Evolutionary conservation across 192 early-diverging fungal genomes (phyloP).

Genomic region (Spizellomyces sp.): DNA sequence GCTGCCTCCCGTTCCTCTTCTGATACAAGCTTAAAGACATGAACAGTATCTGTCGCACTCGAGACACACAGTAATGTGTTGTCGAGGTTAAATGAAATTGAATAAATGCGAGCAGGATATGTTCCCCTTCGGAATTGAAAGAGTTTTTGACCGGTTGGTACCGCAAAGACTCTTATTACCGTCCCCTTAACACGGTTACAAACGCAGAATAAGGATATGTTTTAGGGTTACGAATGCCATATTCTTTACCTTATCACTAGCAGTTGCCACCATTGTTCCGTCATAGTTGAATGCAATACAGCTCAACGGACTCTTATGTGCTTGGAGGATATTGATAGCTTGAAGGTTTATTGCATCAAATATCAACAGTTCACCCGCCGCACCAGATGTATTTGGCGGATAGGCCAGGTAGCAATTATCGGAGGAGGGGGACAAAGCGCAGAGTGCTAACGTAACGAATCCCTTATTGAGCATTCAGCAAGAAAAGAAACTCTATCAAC

Average conservation of each 20-base stretch:
- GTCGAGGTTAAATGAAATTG: conserved; percentile 81
- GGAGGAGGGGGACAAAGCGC: conserved; percentile 87
- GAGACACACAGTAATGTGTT: conserved; percentile 78
- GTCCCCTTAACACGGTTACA: conserved; percentile 67
- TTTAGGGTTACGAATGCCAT: too few species aligned
- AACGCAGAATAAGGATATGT: too few species aligned
- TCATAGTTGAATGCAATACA: conserved; percentile 86
- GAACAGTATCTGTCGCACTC: conserved; percentile 93
- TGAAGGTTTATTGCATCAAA: conserved; percentile 89
- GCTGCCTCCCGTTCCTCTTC: conserved; percentile 22
- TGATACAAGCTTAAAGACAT: conserved; percentile 80
- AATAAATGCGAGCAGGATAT: conserved; percentile 89
- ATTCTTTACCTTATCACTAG: conserved; percentile 84
- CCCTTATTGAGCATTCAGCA: background rate
- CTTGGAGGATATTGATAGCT: conserved; percentile 91
- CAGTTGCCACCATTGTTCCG: conserved; percentile 91
- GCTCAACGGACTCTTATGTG: conserved; percentile 90
- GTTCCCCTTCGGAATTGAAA: conserved; percentile 95
- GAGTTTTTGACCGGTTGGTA: conserved; percentile 77
- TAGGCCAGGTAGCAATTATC: conserved; percentile 97
- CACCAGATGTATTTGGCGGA: conserved; percentile 65
- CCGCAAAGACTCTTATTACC: conserved; percentile 91
- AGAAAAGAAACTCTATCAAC: background rate
- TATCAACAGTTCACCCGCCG: conserved; percentile 82
- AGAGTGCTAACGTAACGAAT: conserved; percentile 64